phyloP scores from a whole-genome alignment of 352 stramenopile genomes.

The Phytopythium kandeliae region DNA sequence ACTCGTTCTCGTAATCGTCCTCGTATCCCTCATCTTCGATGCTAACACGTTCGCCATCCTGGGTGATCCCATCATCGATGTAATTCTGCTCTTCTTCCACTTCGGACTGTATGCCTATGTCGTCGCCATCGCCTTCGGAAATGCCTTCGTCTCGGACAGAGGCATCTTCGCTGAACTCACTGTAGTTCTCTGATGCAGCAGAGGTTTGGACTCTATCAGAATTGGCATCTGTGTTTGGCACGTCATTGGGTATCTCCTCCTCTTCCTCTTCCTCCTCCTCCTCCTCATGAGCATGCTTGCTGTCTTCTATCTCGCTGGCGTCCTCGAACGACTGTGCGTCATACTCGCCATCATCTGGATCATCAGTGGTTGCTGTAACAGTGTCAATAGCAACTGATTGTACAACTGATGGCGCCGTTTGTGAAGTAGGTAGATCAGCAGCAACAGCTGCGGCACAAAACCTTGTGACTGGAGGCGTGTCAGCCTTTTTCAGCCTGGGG shows the following conservation, averaged over 20 bases:
- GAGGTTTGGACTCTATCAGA: background rate
- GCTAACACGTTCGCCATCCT: background rate
- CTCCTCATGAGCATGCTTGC: background rate
- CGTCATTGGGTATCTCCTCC: background rate
- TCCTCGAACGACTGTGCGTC: slow-evolving; percentile 1
- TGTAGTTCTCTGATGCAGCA: background rate
- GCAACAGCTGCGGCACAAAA: background rate
- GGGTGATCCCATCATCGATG: background rate
- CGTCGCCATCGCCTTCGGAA: background rate
- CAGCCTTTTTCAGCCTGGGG: slow-evolving; percentile 8
- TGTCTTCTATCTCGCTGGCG: background rate
- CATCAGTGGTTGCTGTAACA: background rate
- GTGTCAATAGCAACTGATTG: background rate
- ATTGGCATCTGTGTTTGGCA: background rate
- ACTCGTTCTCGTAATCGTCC: slow-evolving; percentile 38
- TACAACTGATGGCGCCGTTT: background rate
- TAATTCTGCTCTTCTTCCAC: slow-evolving; percentile 11
- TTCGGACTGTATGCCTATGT: background rate
- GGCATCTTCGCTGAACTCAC: slow-evolving; percentile 2
- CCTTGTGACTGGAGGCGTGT: background rate
- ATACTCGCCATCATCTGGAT: background rate
- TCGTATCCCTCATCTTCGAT: slow-evolving; percentile 13
- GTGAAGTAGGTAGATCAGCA: background rate
- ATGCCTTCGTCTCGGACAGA: slow-evolving; percentile 1
- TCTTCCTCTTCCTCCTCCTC: background rate